Evolutionary conservation across 257 asterid genomes (phyloP), one percentile per base, ranked within the genome.

Genomic region (Hygrophila difformis): DNA sequence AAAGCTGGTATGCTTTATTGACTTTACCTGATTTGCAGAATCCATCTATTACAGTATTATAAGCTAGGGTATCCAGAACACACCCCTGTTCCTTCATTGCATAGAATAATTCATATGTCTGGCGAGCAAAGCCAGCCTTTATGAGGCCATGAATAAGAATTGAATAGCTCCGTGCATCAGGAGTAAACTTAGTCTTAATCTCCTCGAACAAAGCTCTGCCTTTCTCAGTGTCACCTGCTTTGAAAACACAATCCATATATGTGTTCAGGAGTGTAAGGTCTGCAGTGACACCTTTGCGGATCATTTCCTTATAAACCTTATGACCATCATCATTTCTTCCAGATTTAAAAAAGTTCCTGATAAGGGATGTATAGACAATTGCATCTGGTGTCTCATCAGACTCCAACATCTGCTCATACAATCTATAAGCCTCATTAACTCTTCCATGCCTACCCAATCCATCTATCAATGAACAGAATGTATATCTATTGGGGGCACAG

Each of bases 21-120:
- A 89, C 97, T 70, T 85, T 85, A 18, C 96, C 96, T 3, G 96
- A 82, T 56, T 85, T 89, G 56, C 97, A 89, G 50, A 89, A 85
- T 47, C 97, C 97, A 60, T 89, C 87, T 39, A 89, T 85, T 16
- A 79, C 94, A 17, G 93, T 75, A 63, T 89, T 89, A 53, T 89
- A 89, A 51, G 93, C 94, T 37, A 79, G 79, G 5, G 91, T 43
- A n/a, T n/a, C n/a, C n/a, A n/a, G n/a, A n/a, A n/a, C n/a, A n/a
- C n/a, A n/a, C n/a, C n/a, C n/a, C n/a, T 75, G 82, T 69, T 85
- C 89, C 66, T 89, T 89, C 97, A 85, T 89, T 9, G 77, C 78
- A 38, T 89, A 79, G 67, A 84, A 85, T 47, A 89, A 60, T 59
- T 81, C 88, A 31, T 79, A 75, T 3, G 97, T 89, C 65, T 89